phyloP scores from a whole-genome alignment of 2,329 filamentous ascomycete genomes.

The Orbilia blumenaviensis region DNA sequence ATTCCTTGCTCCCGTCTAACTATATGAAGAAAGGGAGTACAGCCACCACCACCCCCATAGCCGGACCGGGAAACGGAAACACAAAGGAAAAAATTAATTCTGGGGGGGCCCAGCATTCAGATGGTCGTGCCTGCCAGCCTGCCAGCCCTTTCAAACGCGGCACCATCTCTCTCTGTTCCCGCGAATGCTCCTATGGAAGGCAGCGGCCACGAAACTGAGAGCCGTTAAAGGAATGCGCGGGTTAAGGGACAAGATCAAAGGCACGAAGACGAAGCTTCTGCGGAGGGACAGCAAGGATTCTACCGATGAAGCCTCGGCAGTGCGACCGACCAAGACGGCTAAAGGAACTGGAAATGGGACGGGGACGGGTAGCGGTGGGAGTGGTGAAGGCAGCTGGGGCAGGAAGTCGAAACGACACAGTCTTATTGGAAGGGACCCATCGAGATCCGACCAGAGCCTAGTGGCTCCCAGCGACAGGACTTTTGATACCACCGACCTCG shows the following conservation, averaged over 20 bases:
- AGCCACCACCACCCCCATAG: slow-evolving; percentile 13
- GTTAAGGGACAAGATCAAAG: slow-evolving; percentile 53
- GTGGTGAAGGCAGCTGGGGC: slow-evolving; percentile 41
- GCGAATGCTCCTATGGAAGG: slow-evolving; percentile 54
- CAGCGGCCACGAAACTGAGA: slow-evolving; percentile 53
- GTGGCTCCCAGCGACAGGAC: slow-evolving; percentile 31
- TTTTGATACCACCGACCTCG: slow-evolving; percentile 43
- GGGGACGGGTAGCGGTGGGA: neutral
- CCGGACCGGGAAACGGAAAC: slow-evolving; percentile 41
- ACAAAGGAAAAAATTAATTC: neutral
- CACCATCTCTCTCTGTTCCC: slow-evolving; percentile 19
- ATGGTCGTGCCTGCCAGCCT: neutral
- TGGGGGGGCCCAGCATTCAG: slow-evolving; percentile 20
- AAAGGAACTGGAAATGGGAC: slow-evolving; percentile 18
- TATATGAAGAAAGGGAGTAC: slow-evolving; percentile 31
- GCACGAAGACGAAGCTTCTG: slow-evolving; percentile 52
- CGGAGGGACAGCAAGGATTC: slow-evolving; percentile 52
- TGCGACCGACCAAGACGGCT: slow-evolving; percentile 44
- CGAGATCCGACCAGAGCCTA: slow-evolving; percentile 50
- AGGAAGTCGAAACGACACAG: slow-evolving; percentile 48
- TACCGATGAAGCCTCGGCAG: slow-evolving; percentile 39
- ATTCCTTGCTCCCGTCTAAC: slow-evolving; percentile 4
- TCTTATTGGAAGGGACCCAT: slow-evolving; percentile 37
- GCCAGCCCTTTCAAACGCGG: slow-evolving; percentile 30
- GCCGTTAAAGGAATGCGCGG: slow-evolving; percentile 53